Base-by-base conservation (phyloP, 176 grass and related monocot genomes). In the Juncus effusus region DNA sequence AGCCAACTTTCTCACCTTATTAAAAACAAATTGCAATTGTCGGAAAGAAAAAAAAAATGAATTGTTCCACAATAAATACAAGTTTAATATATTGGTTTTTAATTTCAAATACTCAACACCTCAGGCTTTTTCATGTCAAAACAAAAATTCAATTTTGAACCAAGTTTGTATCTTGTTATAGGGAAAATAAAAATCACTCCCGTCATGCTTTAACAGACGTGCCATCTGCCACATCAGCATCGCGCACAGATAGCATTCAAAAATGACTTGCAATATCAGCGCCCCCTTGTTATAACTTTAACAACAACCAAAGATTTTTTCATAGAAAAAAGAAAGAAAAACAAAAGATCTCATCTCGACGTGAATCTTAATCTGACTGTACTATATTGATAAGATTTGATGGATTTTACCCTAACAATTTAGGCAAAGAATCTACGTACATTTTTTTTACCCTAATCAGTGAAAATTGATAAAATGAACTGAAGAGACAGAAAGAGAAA, bases 351-450 rank as follows among this genome's bases (percentile, higher is more conserved):
- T n/a, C 37, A 58, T 58, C 53, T 38, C 13, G 44, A 72, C 57
- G 7, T 72, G 13, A 45, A 4, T 58, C 51, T 35, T 16, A 38
- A 16, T 11, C 3, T 57, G 55, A 72, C n/a, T 42, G 8, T 59
- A 45, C 42, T 13, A 72, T 40, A 42, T 42, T 4, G 54, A 72
- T 44, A 58, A 42, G 54, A 45, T 72, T 72, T 47, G 54, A 72
- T 61, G 10, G 15, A 42, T 58, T 54, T 72, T 59, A 40, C 68
- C 54, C 13, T 59, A 58, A 59, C 54, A 72, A 45, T 72, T 72
- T 45, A 45, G 53, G 40, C 42, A 49, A 59, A 72, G 15, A 60
- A 72, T 60, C 69, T 72, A 38, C 44, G 54, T 8, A 3, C 13
- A 72, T 49, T 53, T 51, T 51, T 40, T 57, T 72, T 72, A 59